Evolutionary conservation across 140 eudicot genomes (phyloP).

Genomic region (Ambrosia hybrid): DNA sequence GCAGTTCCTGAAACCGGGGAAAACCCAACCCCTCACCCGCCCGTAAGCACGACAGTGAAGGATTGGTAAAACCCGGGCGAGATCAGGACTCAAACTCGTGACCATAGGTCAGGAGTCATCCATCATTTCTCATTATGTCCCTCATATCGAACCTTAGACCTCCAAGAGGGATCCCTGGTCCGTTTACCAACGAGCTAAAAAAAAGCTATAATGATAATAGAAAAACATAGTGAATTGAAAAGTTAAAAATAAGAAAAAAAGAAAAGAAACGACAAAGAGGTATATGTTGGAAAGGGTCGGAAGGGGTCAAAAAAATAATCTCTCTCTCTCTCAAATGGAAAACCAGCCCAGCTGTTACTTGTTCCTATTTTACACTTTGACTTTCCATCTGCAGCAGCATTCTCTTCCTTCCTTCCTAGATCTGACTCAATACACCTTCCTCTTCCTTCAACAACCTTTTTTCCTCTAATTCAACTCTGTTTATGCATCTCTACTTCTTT

Average conservation of each 20-base stretch:
- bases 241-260: not conserved
- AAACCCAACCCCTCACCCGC: too few species aligned
- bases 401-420: not conserved
- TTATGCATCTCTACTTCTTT: constrained; percentile 1
- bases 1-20: too few species aligned
- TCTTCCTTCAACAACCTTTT: too few species aligned
- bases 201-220: too few species aligned
- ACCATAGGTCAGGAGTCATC: too few species aligned
- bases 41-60: too few species aligned
- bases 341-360: constrained; percentile 10
- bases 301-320: constrained; percentile 30
- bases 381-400: not conserved
- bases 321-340: constrained; percentile 6
- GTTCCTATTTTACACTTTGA: constrained; percentile 20
- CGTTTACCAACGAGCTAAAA: too few species aligned
- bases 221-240: not conserved
- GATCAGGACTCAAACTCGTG: too few species aligned
- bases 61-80: too few species aligned
- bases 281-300: constrained; percentile 30
- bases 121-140: too few species aligned
- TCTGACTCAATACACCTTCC: constrained; percentile 9
- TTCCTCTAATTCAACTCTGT: not conserved
- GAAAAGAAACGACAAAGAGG: constrained; percentile 32
- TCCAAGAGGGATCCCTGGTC: too few species aligned
- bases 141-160: too few species aligned